Percentiles rank a stretch among this genome's conserved stretches.
Conservation (phyloP, 2,329 filamentous ascomycete species). For the Phyllosticta citrichinensis region DNA sequence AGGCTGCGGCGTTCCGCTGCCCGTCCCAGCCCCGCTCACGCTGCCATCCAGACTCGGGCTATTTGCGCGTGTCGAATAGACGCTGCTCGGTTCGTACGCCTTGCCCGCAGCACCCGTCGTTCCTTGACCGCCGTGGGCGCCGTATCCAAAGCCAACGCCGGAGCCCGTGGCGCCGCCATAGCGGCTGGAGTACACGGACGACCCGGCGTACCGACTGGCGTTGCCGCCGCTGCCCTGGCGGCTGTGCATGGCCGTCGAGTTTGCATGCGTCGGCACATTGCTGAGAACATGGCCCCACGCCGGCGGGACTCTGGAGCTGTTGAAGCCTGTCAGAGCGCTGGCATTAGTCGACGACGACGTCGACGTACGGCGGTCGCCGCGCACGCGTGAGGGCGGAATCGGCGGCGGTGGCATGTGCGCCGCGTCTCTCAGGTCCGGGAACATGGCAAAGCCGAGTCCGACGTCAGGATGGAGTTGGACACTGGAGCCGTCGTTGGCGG, state of each 20-base stretch:
- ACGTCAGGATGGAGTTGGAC: not conserved
- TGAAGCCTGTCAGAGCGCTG: slow-evolving; percentile 19
- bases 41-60: slow-evolving; percentile 16
- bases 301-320: slow-evolving; percentile 25
- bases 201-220: not conserved
- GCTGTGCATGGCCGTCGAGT: not conserved
- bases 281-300: slow-evolving; percentile 26
- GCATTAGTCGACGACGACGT: slow-evolving; percentile 12
- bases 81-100: slow-evolving; percentile 17
- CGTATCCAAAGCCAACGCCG: not conserved
- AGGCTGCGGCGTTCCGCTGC: slow-evolving; percentile 15
- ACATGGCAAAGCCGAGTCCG: not conserved
- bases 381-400: not conserved
- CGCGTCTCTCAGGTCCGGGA: not conserved
- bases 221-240: not conserved
- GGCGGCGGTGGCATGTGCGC: not conserved
- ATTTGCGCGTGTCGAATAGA: slow-evolving; percentile 31
- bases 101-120: not conserved
- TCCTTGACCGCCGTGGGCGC: not conserved
- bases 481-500: not conserved
- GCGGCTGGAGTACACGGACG: not conserved
- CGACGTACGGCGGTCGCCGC: not conserved
- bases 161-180: not conserved
- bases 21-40: slow-evolving; percentile 14
- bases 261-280: not conserved